Evolutionary conservation across 1,284 basidiomycete genomes (phyloP), one percentile per base, ranked within the genome.

Genomic region (Mycena sp.): DNA sequence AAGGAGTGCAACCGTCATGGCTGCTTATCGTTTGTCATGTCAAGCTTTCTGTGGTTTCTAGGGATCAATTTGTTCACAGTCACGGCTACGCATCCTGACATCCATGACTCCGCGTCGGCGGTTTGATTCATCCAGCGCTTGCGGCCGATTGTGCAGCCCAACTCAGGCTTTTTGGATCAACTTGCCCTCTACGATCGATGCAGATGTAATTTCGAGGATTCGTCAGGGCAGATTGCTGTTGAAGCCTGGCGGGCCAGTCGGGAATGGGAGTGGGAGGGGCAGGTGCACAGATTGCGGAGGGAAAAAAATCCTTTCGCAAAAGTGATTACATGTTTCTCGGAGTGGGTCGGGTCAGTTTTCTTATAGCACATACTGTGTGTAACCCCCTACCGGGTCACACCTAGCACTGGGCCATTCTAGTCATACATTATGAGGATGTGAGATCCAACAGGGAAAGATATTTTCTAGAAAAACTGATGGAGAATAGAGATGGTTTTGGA

Each of bases 181-280:
- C 55, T 63, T 11, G 55, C 43, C 7, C 37, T 63, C 6, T 63
- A 63, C 17, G 48, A 43, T 4, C 48, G 45, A 6, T 58, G 61
- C 28, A 55, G 46, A 11, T 57, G 55, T 25, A 38, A 63, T 37
- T 16, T 63, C 9, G 60, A 62, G 2, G 21, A 41, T 21, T 12
- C 12, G 9, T 29, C 35, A 25, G 37, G 51, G 16, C 3, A 14
- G 10, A 14, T 2, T 11, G 52, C 59, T 0, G 29, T 56, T 16
- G 61, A 57, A 16, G 38, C 51, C 12, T 58, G 55, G 55, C 54
- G 61, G n/a, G n/a, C n/a, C n/a, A n/a, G n/a, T n/a, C n/a, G n/a
- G 12, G 43, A 9, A 37, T 29, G 37, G 16, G 17, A 16, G 46
- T 26, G 40, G 40, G 16, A 21, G 40, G 40, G 40, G 40, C 9